phyloP scores from a whole-genome alignment of 148 eudicot genomes.

The Chenopodium formosanum region DNA sequence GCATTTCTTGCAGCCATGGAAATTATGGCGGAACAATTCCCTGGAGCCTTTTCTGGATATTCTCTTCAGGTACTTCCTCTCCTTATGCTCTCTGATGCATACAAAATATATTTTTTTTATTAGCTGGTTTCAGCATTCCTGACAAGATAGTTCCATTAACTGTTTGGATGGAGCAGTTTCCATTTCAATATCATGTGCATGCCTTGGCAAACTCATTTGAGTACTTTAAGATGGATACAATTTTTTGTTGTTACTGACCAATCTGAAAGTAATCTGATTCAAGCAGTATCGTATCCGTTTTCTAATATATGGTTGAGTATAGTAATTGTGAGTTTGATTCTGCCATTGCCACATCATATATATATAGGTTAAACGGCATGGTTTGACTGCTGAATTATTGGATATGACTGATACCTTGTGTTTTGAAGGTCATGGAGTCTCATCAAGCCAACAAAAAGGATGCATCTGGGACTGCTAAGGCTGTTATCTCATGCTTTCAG shows the following conservation, averaged over 20 bases:
- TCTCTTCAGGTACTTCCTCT: constrained; percentile 49
- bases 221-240: not conserved
- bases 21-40: constrained; percentile 89
- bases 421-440: constrained; percentile 78
- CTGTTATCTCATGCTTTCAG: constrained; percentile 90
- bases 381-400: not conserved
- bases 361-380: not conserved
- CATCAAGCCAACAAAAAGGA: constrained; percentile 84
- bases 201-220: not conserved
- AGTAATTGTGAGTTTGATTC: not conserved
- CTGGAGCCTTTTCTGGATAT: constrained; percentile 91
- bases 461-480: constrained; percentile 95
- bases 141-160: not conserved
- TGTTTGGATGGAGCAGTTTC: not conserved
- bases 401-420: constrained; percentile 1
- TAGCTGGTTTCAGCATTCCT: not conserved
- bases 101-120: not conserved
- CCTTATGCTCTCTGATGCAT: not conserved
- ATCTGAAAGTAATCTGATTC: not conserved
- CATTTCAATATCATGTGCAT: not conserved
- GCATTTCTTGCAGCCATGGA: constrained; percentile 99
- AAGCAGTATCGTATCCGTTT: not conserved
- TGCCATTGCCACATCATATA: not conserved
- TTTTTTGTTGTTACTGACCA: not conserved
- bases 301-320: not conserved